Percentiles rank a stretch among this genome's conserved stretches.
These are phyloP conservation scores for Macrocystidia cucumis DNA, from an alignment of 1,284 basidiomycete species.

Conservation along the genomic window DNA sequence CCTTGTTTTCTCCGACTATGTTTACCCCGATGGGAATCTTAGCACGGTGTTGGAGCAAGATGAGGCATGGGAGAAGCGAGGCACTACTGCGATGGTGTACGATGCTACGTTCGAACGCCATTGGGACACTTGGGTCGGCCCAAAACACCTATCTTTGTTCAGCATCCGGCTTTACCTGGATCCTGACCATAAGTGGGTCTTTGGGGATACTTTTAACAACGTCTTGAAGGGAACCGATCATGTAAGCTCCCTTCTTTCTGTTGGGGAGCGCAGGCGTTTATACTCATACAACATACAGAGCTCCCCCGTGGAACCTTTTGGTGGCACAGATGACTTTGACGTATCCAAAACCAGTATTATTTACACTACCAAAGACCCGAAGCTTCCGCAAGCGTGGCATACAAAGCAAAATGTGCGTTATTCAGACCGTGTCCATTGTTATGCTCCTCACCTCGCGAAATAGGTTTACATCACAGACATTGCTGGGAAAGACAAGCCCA, in stretches of 20 bases:
- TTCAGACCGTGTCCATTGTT: conserved; percentile 8
- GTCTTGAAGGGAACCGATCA: conserved; percentile 57
- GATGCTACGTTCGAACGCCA: conserved; percentile 73
- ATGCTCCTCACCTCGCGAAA: conserved; percentile 2
- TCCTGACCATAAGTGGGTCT: conserved; percentile 41
- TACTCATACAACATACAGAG: conserved; percentile 30
- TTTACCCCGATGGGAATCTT: conserved; percentile 69
- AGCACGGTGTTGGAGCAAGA: conserved; percentile 61
- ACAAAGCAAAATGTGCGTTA: conserved; percentile 67
- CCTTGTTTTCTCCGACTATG: conserved; percentile 72
- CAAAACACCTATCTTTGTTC: conserved; percentile 67
- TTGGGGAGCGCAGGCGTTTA: conserved; percentile 35
- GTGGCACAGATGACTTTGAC: conserved; percentile 71
- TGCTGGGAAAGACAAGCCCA: conserved; percentile 36
- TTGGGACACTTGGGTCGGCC: conserved; percentile 85
- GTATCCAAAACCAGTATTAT: conserved; percentile 62
- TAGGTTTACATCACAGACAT: conserved; percentile 65
- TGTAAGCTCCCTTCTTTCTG: conserved; percentile 32
- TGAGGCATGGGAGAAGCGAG: conserved; percentile 62
- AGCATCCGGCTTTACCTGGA: conserved; percentile 46
- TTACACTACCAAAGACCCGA: conserved; percentile 81
- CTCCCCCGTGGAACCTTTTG: conserved; percentile 78
- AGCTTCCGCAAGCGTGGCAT: conserved; percentile 66
- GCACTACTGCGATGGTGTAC: conserved; percentile 71
- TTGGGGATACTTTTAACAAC: conserved; percentile 47